These are phyloP conservation scores for Fusarium sp. DNA, from an alignment of 2,329 filamentous ascomycete genomes.

Conservation along the genomic window DNA sequence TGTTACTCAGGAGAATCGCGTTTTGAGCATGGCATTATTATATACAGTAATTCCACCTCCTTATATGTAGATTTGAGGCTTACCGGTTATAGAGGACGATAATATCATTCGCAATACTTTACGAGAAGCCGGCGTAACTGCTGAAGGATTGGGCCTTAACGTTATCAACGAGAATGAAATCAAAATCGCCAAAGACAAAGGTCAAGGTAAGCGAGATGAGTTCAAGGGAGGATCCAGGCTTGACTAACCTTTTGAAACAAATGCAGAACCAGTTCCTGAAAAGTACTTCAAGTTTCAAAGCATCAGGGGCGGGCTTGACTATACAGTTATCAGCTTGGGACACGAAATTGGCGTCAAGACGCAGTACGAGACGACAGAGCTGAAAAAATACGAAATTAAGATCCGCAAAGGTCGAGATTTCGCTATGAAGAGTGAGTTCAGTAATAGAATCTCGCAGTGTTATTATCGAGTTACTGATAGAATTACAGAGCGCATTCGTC, in stretches of 20 bases:
- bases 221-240: not conserved
- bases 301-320: conserved; percentile 5
- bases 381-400: conserved; percentile 4
- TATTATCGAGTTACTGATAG: not conserved
- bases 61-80: fast-evolving
- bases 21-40: conserved; percentile 6
- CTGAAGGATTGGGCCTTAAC: not conserved
- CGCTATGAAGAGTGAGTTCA: not conserved
- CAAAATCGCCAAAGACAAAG: not conserved
- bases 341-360: conserved; percentile 11
- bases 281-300: conserved; percentile 10
- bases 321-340: not conserved
- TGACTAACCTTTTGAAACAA: not conserved
- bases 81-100: not conserved
- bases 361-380: not conserved
- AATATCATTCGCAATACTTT: not conserved
- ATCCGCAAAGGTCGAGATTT: conserved; percentile 6
- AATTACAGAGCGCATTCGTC: conserved; percentile 2
- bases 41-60: not conserved
- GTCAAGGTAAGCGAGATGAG: not conserved
- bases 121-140: not conserved
- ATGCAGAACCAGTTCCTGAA: not conserved
- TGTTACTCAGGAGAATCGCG: conserved; percentile 14
- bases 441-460: too few species aligned
- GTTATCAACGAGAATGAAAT: conserved; percentile 1